Percentiles rank a stretch among this genome's conserved stretches.
Evolutionary conservation across 148 eudicot species (phyloP).

Genomic region (Polygonum aviculare): DNA sequence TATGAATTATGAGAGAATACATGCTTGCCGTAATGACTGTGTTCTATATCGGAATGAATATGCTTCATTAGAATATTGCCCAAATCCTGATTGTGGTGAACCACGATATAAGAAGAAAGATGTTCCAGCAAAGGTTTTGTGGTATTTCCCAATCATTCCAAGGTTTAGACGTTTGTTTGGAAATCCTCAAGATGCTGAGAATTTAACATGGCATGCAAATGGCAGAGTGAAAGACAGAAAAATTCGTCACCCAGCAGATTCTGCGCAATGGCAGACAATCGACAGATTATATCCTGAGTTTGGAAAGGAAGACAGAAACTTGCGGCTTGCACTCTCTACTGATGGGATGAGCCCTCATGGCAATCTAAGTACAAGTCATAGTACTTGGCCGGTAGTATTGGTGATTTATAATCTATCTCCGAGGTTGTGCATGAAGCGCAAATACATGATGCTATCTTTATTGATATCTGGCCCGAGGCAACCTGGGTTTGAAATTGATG

Average conservation of each 20-base stretch:
- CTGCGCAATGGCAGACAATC: constrained; percentile 19
- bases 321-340: too few species aligned
- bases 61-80: background rate
- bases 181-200: constrained; percentile 8
- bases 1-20: too few species aligned
- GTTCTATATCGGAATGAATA: background rate
- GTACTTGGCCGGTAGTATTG: too few species aligned
- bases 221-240: constrained; percentile 3
- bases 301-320: background rate
- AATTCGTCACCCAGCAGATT: constrained; percentile 11
- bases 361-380: too few species aligned
- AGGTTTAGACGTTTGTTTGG: constrained; percentile 17
- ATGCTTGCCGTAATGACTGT: background rate
- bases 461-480: too few species aligned
- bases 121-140: background rate
- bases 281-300: constrained; percentile 4
- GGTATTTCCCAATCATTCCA: constrained; percentile 13
- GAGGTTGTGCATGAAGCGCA: too few species aligned
- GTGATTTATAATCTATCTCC: too few species aligned
- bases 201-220: constrained; percentile 20
- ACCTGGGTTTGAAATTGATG: too few species aligned
- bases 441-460: too few species aligned
- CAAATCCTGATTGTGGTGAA: background rate
- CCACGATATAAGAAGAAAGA: background rate
- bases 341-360: too few species aligned